Evolutionary conservation across 352 stramenopile species (phyloP), one percentile per base, ranked within the genome.

Genomic region (Detonula confervacea): DNA sequence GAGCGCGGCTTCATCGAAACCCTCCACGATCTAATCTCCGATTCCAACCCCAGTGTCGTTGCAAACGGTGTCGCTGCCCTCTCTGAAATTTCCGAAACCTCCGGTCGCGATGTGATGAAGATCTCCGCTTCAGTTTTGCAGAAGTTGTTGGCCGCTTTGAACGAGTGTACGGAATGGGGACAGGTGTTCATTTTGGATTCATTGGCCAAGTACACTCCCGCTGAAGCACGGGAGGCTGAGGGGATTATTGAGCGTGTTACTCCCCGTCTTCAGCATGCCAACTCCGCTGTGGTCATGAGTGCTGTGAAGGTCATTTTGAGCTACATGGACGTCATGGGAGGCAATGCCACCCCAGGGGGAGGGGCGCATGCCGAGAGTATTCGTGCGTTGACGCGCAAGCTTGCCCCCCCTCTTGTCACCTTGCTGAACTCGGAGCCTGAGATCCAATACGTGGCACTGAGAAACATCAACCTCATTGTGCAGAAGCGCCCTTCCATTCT

Each of bases 391-490:
- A 92, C 88, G 0, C 59, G 84, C 22, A 99, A 99, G 90, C 96
- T 99, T 83, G 97, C 96, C 44, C 97, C 97, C 29, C 97, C 97
- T 1, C 92, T 99, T n/a, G 97, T 99, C 39, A 99, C 97, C 51
- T 87, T 99, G n/a, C 84, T 99, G 8, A 99, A 98, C 44, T 96
- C 95, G 1, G 96, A 99, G 81, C 96, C 97, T 0, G 97, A 99
- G 91, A 99, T 99, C 81, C 97, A 99, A 88, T 99, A 99, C 81
- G 97, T 99, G 9, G 97, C 97, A 39, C 83, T 99, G 67, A 91
- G 97, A 44, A 99, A 99, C 90, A 99, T 99, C 81, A 99, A 99
- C 84, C 83, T 99, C 16, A 99, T 99, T 84, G 97, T 99, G 27
- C 97, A 99, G 81, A 99, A 98, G 87, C 91, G 96, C 7, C 96